phyloP scores from a whole-genome alignment of 208 protist species.

The Wallacemonas sp. region DNA sequence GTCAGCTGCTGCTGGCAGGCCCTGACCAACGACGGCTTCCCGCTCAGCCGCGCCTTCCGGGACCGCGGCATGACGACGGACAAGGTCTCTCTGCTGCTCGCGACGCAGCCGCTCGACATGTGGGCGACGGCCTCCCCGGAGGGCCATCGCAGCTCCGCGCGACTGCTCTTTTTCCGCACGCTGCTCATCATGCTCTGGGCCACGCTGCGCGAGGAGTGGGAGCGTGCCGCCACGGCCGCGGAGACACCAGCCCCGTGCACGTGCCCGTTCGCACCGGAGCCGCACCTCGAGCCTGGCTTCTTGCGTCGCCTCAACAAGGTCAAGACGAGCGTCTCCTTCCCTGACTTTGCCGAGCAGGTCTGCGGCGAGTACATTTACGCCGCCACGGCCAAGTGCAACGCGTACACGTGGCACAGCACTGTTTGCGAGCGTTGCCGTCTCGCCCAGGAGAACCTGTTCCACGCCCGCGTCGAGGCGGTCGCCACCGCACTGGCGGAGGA shows the following conservation, averaged over 20 bases:
- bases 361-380: constrained; percentile 61
- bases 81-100: constrained; percentile 70
- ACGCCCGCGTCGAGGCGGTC: constrained; percentile 1
- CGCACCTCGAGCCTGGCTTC: constrained; percentile 80
- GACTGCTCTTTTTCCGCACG: constrained; percentile 80
- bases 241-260: not conserved
- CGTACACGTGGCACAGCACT: constrained; percentile 38
- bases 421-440: constrained; percentile 54
- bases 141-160: constrained; percentile 69
- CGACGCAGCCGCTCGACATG: constrained; percentile 87
- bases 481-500: constrained; percentile 25
- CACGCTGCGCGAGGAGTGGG: constrained; percentile 28
- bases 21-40: constrained; percentile 70
- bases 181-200: constrained; percentile 75
- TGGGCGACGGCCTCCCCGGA: constrained; percentile 63
- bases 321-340: constrained; percentile 67
- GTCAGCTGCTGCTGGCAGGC: constrained; percentile 93
- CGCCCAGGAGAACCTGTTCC: constrained; percentile 42
- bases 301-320: constrained; percentile 62
- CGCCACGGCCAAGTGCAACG: constrained; percentile 28
- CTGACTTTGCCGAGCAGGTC: constrained; percentile 41
- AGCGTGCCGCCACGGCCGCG: not conserved
- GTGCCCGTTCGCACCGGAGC: constrained; percentile 42
- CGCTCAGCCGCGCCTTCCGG: constrained; percentile 58
- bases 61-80: constrained; percentile 49